phyloP scores from a whole-genome alignment of 495 filamentous ascomycete species.

The Trichoderma parareesei region DNA sequence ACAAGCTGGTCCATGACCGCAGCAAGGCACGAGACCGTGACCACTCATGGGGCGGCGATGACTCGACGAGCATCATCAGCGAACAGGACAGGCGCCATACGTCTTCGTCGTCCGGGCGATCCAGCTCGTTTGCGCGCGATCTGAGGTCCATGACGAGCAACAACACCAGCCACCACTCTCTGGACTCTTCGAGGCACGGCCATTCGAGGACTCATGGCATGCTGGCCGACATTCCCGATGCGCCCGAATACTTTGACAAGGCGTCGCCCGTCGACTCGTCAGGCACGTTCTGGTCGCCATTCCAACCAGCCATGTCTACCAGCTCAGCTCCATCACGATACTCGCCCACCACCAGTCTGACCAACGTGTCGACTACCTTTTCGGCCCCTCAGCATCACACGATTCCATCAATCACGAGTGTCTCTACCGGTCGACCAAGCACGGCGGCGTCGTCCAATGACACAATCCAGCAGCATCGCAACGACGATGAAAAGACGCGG shows the following conservation, averaged over 20 bases:
- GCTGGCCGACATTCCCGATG: slow-evolving; percentile 57
- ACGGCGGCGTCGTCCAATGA: slow-evolving; percentile 52
- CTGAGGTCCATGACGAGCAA: slow-evolving; percentile 45
- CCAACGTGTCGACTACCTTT: slow-evolving; percentile 40
- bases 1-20: slow-evolving; percentile 68
- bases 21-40: slow-evolving; percentile 38
- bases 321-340: slow-evolving; percentile 50
- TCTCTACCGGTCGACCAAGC: slow-evolving; percentile 37
- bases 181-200: slow-evolving; percentile 55
- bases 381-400: slow-evolving; percentile 31
- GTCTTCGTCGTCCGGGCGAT: slow-evolving; percentile 19
- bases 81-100: slow-evolving; percentile 36
- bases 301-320: slow-evolving; percentile 54
- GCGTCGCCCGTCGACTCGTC: slow-evolving; percentile 66
- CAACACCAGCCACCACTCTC: slow-evolving; percentile 55
- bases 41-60: slow-evolving; percentile 38
- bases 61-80: slow-evolving; percentile 48
- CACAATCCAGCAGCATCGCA: slow-evolving; percentile 47
- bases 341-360: slow-evolving; percentile 47
- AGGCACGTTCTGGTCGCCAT: slow-evolving; percentile 83
- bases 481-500: slow-evolving; percentile 44
- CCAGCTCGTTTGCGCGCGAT: slow-evolving; percentile 25
- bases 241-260: slow-evolving; percentile 59
- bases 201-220: slow-evolving; percentile 46
- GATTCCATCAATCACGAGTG: slow-evolving; percentile 32